These are phyloP conservation scores for Knufia fluminis DNA, from an alignment of 2,329 filamentous ascomycete species.

Conservation along the genomic window DNA sequence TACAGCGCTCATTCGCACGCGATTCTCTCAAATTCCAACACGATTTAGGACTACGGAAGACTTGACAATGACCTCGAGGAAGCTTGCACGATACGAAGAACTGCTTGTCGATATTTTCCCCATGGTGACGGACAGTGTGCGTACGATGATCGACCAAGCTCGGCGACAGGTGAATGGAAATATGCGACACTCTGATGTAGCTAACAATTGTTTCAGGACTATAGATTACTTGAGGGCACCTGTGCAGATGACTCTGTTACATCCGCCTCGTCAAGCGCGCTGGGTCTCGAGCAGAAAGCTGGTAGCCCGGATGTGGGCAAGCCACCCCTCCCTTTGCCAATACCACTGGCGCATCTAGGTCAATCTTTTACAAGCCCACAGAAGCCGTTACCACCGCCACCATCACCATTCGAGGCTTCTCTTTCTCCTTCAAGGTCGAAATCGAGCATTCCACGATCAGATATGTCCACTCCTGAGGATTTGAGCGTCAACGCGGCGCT, in stretches of 20 bases:
- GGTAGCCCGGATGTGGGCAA: neutral
- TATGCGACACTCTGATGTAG: no score
- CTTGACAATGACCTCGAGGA: constrained; percentile 20
- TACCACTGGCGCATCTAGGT: neutral
- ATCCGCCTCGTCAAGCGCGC: neutral
- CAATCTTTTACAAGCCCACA: neutral
- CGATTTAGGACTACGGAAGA: constrained; percentile 20
- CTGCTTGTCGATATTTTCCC: constrained; percentile 21
- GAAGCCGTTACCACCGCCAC: neutral
- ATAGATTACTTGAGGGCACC: neutral
- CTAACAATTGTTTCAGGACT: neutral
- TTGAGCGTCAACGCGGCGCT: neutral
- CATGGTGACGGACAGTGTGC: constrained; percentile 19
- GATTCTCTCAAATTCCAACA: neutral
- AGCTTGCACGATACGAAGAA: constrained; percentile 21
- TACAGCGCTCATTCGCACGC: neutral
- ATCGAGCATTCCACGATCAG: neutral
- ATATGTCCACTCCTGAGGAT: constrained; percentile 1
- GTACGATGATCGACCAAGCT: constrained; percentile 21
- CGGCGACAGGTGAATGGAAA: constrained; percentile 15
- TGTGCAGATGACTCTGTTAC: neutral
- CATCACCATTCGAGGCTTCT: neutral
- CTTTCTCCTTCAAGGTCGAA: neutral
- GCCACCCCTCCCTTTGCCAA: neutral
- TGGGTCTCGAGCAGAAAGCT: neutral